Conservation (phyloP, 805 yeast species). For the Babjeviella inositovora region DNA sequence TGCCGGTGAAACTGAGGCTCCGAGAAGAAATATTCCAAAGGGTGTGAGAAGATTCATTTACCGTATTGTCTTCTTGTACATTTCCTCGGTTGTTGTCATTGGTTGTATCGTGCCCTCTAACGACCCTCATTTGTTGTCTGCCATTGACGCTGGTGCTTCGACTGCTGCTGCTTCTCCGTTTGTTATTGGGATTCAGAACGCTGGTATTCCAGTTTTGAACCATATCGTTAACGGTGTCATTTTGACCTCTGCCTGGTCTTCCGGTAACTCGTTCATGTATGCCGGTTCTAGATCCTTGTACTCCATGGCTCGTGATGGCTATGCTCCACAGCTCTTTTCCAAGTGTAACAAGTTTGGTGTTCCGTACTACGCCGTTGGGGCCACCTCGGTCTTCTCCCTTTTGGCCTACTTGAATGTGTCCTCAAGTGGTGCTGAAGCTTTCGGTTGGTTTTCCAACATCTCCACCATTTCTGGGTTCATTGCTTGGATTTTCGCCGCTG, state of each 20-base stretch:
- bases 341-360: constrained; percentile 37
- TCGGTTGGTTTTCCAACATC: constrained; percentile 50
- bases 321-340: constrained; percentile 35
- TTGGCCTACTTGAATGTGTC: constrained; percentile 40
- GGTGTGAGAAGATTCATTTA: constrained; percentile 45
- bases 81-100: constrained; percentile 36
- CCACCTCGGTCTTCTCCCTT: constrained; percentile 19
- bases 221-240: constrained; percentile 49
- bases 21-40: constrained; percentile 43
- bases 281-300: constrained; percentile 31
- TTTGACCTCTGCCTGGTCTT: constrained; percentile 40
- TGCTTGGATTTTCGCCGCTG: constrained; percentile 39
- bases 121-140: constrained; percentile 21
- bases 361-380: constrained; percentile 26
- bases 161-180: constrained; percentile 50
- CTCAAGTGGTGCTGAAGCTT: constrained; percentile 32
- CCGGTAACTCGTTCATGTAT: constrained; percentile 29
- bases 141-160: constrained; percentile 26
- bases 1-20: constrained; percentile 42
- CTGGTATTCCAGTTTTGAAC: constrained; percentile 40
- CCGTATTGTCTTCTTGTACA: constrained; percentile 46
- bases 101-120: constrained; percentile 43
- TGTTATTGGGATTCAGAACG: constrained; percentile 46
- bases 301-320: constrained; percentile 41
- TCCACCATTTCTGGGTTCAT: constrained; percentile 53